Conservation (phyloP, 2,329 filamentous ascomycete genomes). For the Coniochaeta pulveracea region DNA sequence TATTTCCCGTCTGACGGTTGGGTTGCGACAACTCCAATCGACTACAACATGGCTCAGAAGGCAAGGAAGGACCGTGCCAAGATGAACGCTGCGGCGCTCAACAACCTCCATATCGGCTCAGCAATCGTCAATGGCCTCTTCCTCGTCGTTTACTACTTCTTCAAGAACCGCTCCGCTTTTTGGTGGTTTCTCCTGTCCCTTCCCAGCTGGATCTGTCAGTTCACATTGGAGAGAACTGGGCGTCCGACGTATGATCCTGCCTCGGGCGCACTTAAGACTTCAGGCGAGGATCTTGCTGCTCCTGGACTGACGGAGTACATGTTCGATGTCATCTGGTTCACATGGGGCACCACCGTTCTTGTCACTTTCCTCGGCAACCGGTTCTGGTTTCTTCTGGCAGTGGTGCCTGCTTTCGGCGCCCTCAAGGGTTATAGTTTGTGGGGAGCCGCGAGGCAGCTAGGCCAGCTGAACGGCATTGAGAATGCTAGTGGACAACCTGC, state of each 20-base stretch:
- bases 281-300: conserved; percentile 81
- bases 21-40: not conserved
- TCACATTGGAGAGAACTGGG: conserved; percentile 73
- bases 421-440: conserved; percentile 44
- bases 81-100: conserved; percentile 66
- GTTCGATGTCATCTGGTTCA: conserved; percentile 96
- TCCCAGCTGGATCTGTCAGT: conserved; percentile 70
- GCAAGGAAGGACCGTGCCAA: conserved; percentile 59
- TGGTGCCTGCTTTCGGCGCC: conserved; percentile 42
- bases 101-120: conserved; percentile 71
- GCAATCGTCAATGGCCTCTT: conserved; percentile 63
- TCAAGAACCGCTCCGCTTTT: conserved; percentile 48
- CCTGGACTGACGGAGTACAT: conserved; percentile 91
- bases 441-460: conserved; percentile 42
- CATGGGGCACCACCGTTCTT: conserved; percentile 65
- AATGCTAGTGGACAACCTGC: conserved; percentile 24
- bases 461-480: conserved; percentile 31
- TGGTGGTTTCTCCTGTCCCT: conserved; percentile 62
- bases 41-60: conserved; percentile 44
- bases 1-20: too few species aligned
- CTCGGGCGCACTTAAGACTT: conserved; percentile 55
- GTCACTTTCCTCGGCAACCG: conserved; percentile 73
- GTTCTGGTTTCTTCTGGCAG: conserved; percentile 46
- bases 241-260: conserved; percentile 61
- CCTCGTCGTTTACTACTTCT: conserved; percentile 58